Evolutionary conservation across 2,329 filamentous ascomycete genomes (phyloP), one percentile per base, ranked within the genome.

Genomic region (Hypomyces rosellus): DNA sequence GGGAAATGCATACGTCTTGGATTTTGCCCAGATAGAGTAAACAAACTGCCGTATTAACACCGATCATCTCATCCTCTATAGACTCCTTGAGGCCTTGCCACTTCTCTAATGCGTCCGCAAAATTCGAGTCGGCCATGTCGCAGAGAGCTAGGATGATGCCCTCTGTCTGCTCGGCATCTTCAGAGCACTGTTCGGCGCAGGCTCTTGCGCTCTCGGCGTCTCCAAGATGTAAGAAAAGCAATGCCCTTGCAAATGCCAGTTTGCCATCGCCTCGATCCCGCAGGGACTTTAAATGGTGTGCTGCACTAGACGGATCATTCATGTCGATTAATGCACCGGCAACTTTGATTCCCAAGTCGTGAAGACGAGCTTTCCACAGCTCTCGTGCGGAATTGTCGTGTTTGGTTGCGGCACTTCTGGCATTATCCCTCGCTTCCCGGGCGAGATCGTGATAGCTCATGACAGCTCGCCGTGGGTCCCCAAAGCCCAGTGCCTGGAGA

Each of bases 401-500:
- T 33, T 57, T 61, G 11, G 58, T 61, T 5, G 60, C 63, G 0
- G 80, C 75, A 33, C 70, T 73, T 15, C 72, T 68, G 5, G 88
- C 72, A 50, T 78, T 76, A 2, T 74, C 71, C 15, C 90, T 76
- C 2, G 88, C 89, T 66, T 95, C 89, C 8, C 87, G 71, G 0
- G 85, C 90, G 2, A 97, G 77, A 55, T 96, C 90, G 64, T 96
- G 95, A 64, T 95, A 89, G 41, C 87, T 88, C 76, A 93, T 92
- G 51, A 99, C 85, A 3, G 88, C 87, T 54, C 91, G 79, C 4
- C 92, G 78, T 45, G 85, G 81, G 67, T 99, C 93, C 4, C 85
- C 85, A 56, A 93, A 95, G 1, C 89, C 89, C 42, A 96, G 79
- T 0, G 88, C 89, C 58, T 95, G 89, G 16, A 97, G 76, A 1